Percentiles rank a stretch among this genome's conserved stretches.
Conservation (phyloP, 192 early-diverging fungal species). For the Mortierella claussenii region DNA sequence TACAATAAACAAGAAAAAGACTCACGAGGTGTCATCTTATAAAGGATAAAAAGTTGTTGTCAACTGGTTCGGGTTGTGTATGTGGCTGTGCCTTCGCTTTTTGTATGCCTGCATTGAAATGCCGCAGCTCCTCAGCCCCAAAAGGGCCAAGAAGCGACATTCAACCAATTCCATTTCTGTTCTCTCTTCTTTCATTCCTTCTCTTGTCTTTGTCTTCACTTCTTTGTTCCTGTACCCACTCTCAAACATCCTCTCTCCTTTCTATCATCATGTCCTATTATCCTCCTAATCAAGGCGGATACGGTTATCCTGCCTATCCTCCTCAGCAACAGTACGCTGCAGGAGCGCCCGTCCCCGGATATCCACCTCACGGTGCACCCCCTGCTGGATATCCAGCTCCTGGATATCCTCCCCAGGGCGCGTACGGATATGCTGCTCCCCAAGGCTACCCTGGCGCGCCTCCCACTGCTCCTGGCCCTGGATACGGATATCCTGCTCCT, state of each 20-base stretch:
- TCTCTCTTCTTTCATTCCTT: slow-evolving; percentile 11
- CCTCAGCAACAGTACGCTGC: slow-evolving; percentile 44
- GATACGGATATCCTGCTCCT: slow-evolving; percentile 19
- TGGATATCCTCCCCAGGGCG: slow-evolving; percentile 14
- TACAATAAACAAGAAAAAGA: too few species aligned
- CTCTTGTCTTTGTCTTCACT: not conserved
- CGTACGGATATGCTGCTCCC: slow-evolving; percentile 4
- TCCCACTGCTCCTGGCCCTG: not conserved
- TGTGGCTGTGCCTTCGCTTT: too few species aligned
- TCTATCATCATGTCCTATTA: slow-evolving; percentile 34
- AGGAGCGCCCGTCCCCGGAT: slow-evolving; percentile 13
- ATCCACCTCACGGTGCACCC: slow-evolving; percentile 15
- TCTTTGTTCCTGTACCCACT: not conserved
- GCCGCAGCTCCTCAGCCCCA: too few species aligned
- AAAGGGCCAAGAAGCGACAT: too few species aligned
- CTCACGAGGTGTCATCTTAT: too few species aligned
- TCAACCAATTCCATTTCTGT: not conserved
- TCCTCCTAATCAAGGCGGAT: slow-evolving; percentile 25
- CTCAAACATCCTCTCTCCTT: not conserved
- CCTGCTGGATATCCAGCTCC: slow-evolving; percentile 21
- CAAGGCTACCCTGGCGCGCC: slow-evolving; percentile 10
- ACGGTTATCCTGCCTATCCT: slow-evolving; percentile 33
- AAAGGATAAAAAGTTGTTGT: too few species aligned
- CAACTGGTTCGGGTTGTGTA: too few species aligned
- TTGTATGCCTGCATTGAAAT: too few species aligned